phyloP scores from a whole-genome alignment of 805 yeast species.

The Ogataea dorogensis region DNA sequence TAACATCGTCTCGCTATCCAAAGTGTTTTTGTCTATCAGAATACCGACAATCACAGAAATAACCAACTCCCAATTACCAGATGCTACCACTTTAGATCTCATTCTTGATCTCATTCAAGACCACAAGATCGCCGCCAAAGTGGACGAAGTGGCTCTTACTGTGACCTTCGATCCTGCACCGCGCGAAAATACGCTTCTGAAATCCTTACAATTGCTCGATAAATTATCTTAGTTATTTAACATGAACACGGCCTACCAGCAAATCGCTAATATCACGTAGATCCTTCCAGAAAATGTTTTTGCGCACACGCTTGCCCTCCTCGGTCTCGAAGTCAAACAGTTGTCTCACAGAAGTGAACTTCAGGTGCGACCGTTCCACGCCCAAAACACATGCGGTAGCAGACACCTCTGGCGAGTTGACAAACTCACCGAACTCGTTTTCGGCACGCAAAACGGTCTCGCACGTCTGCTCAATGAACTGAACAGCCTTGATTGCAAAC shows the following conservation, averaged over 20 bases:
- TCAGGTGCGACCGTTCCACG: conserved; percentile 71
- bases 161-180: conserved; percentile 17
- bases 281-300: conserved; percentile 77
- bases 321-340: conserved; percentile 89
- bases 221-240: conserved; percentile 6
- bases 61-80: conserved; percentile 9
- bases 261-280: conserved; percentile 78
- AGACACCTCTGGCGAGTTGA: conserved; percentile 28
- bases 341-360: conserved; percentile 68
- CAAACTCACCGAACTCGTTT: conserved; percentile 33
- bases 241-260: conserved; percentile 66
- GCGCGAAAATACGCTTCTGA: neutral
- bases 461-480: conserved; percentile 54
- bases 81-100: conserved; percentile 16
- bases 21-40: conserved; percentile 20
- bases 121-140: conserved; percentile 23
- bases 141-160: conserved; percentile 24
- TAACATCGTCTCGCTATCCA: conserved; percentile 25
- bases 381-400: conserved; percentile 82
- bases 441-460: conserved; percentile 20
- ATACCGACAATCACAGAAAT: conserved; percentile 16
- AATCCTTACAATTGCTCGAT: conserved; percentile 4
- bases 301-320: conserved; percentile 79
- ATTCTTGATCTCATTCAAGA: conserved; percentile 21
- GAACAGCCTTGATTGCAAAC: conserved; percentile 66